Evolutionary conservation across 345 rosid species (phyloP), one percentile per base, ranked within the genome.

Genomic region (Brassica rapa): DNA sequence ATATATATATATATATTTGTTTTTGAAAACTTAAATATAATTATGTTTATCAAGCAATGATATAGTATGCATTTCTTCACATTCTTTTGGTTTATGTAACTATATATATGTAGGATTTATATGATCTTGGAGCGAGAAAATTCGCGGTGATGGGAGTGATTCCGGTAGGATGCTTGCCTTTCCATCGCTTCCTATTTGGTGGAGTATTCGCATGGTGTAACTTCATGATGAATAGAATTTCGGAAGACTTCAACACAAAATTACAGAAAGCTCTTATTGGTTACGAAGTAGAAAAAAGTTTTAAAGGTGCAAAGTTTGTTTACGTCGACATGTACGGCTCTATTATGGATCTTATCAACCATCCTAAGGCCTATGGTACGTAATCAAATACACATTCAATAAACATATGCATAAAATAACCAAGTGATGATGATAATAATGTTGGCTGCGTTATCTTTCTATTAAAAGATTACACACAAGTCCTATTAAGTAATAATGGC

Each of bases 91-190:
- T 72, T 35, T 35, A 33, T 68, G 15, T 62, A 32, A n/a, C 10
- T 67, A 57, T 62, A 53, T 53, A 25, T 73, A 37, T 76, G 73
- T 53, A 71, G 84, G 77, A 77, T 1, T 62, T 81, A 29, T 81
- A 81, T 23, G 56, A 66, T 35, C 73, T 72, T 16, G 84, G 84
- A 62, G 84, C 84, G 0, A 68, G 84, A 27, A 81, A 72, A 68
- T 71, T 81, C 5, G 81, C 74, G 55, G 81, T 81, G 55, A 0
- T 77, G 60, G 78, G 82, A 68, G 78, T 70, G 32, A 53, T 77
- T 53, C 84, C 84, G 0, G 6, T 82, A n/a, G 84, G 84, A 41
- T 82, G 84, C 69, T 7, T 73, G 33, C 84, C 84, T 51, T 51
- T 51, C 56, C 56, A 51, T n/a, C 73, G 78, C 59, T 4, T 41